Percentiles rank a stretch among this genome's conserved stretches.
phyloP scores from a whole-genome alignment of 352 stramenopile species.

The Pythium pyrilobum region DNA sequence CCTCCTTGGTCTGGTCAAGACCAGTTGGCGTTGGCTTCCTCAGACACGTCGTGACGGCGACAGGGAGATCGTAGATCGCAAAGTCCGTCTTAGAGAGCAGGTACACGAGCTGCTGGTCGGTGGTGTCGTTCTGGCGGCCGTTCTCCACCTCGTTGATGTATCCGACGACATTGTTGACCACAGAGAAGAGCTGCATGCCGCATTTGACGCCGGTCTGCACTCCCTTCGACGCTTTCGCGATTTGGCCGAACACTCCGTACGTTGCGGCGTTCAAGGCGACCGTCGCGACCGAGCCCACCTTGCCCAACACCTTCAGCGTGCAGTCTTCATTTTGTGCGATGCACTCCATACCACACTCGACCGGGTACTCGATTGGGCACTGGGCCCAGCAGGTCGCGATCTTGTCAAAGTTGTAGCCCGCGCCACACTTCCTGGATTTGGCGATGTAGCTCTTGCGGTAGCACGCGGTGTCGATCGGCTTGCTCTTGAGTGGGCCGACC shows the following conservation, averaged over 20 bases:
- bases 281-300: constrained; percentile 34
- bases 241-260: constrained; percentile 31
- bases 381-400: constrained; percentile 53
- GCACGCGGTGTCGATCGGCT: constrained; percentile 20
- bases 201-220: constrained; percentile 19
- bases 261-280: constrained; percentile 31
- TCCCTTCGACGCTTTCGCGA: constrained; percentile 16
- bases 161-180: constrained; percentile 8
- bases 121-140: constrained; percentile 26
- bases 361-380: constrained; percentile 50
- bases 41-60: constrained; percentile 39
- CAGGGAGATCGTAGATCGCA: constrained; percentile 43
- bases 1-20: constrained; percentile 33
- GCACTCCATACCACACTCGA: constrained; percentile 47
- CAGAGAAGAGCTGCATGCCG: constrained; percentile 16
- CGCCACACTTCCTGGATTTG: constrained; percentile 23
- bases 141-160: constrained; percentile 18
- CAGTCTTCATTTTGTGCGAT: constrained; percentile 57
- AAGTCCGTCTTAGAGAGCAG: constrained; percentile 56
- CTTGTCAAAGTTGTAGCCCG: constrained; percentile 41
- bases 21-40: constrained; percentile 22
- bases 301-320: constrained; percentile 33
- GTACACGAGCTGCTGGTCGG: constrained; percentile 41
- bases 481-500: constrained; percentile 14
- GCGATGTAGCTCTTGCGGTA: constrained; percentile 30